Base-by-base conservation (phyloP, 2,329 filamentous ascomycete species). In the Boeremia lycopersici region DNA sequence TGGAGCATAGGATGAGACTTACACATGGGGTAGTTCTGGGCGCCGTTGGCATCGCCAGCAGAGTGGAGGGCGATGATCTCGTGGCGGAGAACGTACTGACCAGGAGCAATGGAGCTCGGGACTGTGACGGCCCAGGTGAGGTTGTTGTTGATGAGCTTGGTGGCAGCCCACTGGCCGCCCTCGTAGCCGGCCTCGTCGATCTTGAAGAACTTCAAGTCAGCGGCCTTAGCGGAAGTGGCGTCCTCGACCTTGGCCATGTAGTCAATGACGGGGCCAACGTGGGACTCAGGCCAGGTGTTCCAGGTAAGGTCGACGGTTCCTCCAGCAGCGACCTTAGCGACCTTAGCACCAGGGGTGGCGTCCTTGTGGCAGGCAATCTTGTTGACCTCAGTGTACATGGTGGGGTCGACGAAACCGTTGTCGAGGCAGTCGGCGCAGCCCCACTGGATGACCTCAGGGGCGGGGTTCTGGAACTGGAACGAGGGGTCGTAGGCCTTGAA, bases 211-310 rank as follows among this genome's bases (percentile, higher is more conserved):
- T 82, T 72, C 28, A 88, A 78, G 5, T 74, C 67, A 2, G 71
- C 74, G 72, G 84, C 83, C 71, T 83, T 80, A 51, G 81, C 83
- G 0, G 71, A 70, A 33, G 81, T 76, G 71, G 83, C 87, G 70
- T 85, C 80, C 19, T 81, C 84, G 11, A 62, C 61, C 63, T 79
- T 79, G 50, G 86, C 86, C 13, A 88, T 75, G 76, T 88, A 89
- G 70, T 82, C 82, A 59, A 89, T 79, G 63, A 89, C 81, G 8
- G 86, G 86, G 2, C 85, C 85, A 60, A 86, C 79, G 76, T 90
- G 84, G 49, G 79, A 82, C 9, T 82, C 77, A n/a, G 87, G 86
- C 87, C 87, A 90, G 13, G 77, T 76, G 53, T 79, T 83, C 87
- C 87, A 89, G 64, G 84, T 79, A 43, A 89, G 74, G 54, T 82